Base-by-base conservation (phyloP, 768 basidiomycete genomes). In the Boletus rex-veris region DNA sequence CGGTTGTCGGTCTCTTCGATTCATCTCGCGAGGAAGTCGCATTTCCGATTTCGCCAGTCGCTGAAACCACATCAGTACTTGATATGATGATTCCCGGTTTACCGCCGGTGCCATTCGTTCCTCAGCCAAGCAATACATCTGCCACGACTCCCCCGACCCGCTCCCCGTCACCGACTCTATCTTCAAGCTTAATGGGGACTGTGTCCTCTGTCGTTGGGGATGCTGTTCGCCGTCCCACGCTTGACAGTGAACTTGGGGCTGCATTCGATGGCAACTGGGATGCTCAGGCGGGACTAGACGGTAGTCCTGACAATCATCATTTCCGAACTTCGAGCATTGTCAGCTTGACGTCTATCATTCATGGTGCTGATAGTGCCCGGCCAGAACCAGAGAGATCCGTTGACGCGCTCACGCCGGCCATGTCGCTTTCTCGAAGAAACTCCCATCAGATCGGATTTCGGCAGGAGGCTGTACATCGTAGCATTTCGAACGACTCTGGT, bases 1-100 rank as follows among this genome's bases (percentile, higher is more conserved):
- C 80, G 11, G 80, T 88, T 24, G 75, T 86, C 33, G 85, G 84
- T 12, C 70, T 88, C 7, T 88, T 88, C 58, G 80, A 84, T 61
- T 57, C 63, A 8, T 62, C 69, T 39, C 56, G 60, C 19, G 54
- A 61, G 19, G 54, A 39, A 33, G 43, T 42, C 4, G 10, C 16
- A 28, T 54, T 59, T 19, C 48, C 61, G 14, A 48, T 35, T 38
- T 55, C 57, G 9, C 18, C 64, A 5, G 41, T 45, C 35, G 52
- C 61, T 9, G 60, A 63, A 51, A 48, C 54, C 26, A 62, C 55
- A 43, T 64, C 58, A 36, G 58, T 64, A 40, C 68, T 58, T 53
- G 68, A 53, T 52, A 69, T 59, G 66, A 72, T 56, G 67, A 72
- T 62, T 60, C 73, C 58, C 52, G 69, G 55, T 58, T 72, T 64